Base-by-base conservation (phyloP, 2,329 filamentous ascomycete species). In the Sporothrix protearum region DNA sequence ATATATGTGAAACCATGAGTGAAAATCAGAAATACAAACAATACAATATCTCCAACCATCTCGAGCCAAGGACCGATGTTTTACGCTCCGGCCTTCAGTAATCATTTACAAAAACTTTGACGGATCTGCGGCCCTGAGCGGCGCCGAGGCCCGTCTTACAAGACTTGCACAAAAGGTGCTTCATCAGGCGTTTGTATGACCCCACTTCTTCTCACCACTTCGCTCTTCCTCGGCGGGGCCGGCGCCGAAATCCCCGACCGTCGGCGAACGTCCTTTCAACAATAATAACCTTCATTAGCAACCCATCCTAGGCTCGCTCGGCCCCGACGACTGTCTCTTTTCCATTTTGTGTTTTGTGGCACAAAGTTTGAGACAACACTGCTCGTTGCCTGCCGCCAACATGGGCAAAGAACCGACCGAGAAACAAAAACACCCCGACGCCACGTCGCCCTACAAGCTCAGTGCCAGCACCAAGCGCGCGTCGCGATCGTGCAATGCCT, bases 211-310 rank as follows among this genome's bases (percentile, higher is more conserved):
- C 3, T 36, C 28, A 19, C 19, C 19, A 22, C 49, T 9, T 51
- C 19, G 2, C 39, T 14, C 19, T 33, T 1, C 42, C 22, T 30
- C 61, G 39, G 42, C 39, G 12, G 30, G 12, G 42, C 39, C 63
- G 63, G 63, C 63, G 63, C 63, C 63, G 63, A 66, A 66, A 66
- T 66, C 42, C 42, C 63, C 63, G 63, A 66, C 63, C n/a, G n/a
- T n/a, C n/a, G n/a, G n/a, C n/a, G n/a, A n/a, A n/a, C n/a, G n/a
- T 16, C 25, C 25, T 3, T 22, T 25, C 2, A 47, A 30, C 63
- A n/a, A n/a, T n/a, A n/a, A n/a, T n/a, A 49, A 30, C 63, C 22
- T 49, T 14, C 7, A 19, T n/a, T 36, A 16, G n/a, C 25, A n/a
- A 2, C 63, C 39, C 42, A 33, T 5, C 10, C 42, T 16, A 63